Evolutionary conservation across 768 basidiomycete genomes (phyloP).

Genomic region (Phlebiopsis flavidoalba): DNA sequence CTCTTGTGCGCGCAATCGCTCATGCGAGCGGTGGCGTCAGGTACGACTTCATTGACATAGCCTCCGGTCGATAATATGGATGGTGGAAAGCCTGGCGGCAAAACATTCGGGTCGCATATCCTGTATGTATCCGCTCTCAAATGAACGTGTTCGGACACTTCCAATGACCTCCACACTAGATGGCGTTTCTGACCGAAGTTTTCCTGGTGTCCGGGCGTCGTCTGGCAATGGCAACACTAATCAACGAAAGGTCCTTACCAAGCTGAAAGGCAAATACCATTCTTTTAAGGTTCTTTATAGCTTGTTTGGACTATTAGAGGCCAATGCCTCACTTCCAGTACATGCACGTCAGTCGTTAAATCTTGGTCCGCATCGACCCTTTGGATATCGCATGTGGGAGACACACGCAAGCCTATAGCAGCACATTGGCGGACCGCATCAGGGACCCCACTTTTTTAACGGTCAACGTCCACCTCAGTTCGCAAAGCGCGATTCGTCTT

Average conservation of each 20-base stretch:
- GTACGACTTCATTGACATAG: conserved; percentile 46
- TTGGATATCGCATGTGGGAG: conserved; percentile 47
- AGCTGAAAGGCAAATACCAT: conserved; percentile 29
- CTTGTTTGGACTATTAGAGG: background rate
- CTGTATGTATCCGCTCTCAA: conserved; percentile 31
- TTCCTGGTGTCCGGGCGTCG: conserved; percentile 39
- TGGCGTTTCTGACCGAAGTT: conserved; percentile 49
- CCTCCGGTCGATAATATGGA: conserved; percentile 49
- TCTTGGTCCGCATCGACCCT: conserved; percentile 59
- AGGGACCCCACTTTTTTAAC: conserved; percentile 48
- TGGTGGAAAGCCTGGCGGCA: conserved; percentile 58
- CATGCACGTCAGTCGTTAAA: conserved; percentile 40
- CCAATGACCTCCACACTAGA: conserved; percentile 17
- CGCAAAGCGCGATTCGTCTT: conserved; percentile 54
- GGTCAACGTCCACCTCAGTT: conserved; percentile 54
- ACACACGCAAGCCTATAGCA: conserved; percentile 55
- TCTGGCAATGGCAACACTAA: conserved; percentile 45
- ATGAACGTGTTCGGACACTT: background rate
- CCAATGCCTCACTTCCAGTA: too few species aligned
- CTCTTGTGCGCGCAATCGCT: conserved; percentile 44
- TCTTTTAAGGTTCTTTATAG: conserved; percentile 33
- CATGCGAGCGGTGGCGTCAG: conserved; percentile 33
- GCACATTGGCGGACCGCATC: conserved; percentile 47
- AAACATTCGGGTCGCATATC: conserved; percentile 55
- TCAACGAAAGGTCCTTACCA: conserved; percentile 33